Evolutionary conservation across 2,329 filamentous ascomycete species (phyloP).

Genomic region (Clonostachys byssicola): DNA sequence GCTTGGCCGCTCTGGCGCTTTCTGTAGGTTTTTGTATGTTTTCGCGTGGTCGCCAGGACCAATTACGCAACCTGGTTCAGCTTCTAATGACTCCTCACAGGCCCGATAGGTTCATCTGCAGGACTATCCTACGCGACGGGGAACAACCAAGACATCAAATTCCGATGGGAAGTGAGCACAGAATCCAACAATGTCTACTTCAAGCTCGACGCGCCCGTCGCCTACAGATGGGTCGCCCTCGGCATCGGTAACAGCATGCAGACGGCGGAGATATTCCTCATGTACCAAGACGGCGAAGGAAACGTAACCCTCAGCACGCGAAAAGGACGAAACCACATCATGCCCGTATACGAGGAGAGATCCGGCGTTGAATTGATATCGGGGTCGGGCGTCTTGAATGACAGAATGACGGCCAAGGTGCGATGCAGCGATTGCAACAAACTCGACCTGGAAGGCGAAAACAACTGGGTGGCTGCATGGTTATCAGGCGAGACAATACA

Average conservation of each 20-base stretch:
- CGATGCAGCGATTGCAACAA: conserved; percentile 38
- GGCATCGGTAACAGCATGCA: conserved; percentile 53
- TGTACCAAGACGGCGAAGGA: conserved; percentile 53
- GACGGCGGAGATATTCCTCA: conserved; percentile 56
- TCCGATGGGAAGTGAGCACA: conserved; percentile 45
- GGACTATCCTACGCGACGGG: conserved; percentile 32
- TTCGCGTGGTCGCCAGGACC: too few species aligned
- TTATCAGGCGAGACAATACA: conserved; percentile 38
- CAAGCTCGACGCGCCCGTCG: conserved; percentile 50
- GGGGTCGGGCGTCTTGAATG: conserved; percentile 49
- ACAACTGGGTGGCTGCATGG: conserved; percentile 53
- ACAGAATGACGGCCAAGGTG: conserved; percentile 55
- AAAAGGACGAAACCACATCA: conserved; percentile 35
- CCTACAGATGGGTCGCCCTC: conserved; percentile 54
- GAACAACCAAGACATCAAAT: conserved; percentile 39
- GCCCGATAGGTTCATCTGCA: not conserved
- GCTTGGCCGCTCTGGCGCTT: too few species aligned
- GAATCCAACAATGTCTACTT: conserved; percentile 55
- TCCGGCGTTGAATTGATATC: conserved; percentile 47
- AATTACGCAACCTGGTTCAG: too few species aligned
- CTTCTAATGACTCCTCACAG: too few species aligned
- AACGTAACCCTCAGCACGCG: conserved; percentile 62
- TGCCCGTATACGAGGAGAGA: conserved; percentile 40
- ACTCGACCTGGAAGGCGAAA: conserved; percentile 33
- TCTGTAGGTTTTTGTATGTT: too few species aligned